Base-by-base conservation (phyloP, 1,284 basidiomycete genomes). In the Ceratobasidium papillatum region DNA sequence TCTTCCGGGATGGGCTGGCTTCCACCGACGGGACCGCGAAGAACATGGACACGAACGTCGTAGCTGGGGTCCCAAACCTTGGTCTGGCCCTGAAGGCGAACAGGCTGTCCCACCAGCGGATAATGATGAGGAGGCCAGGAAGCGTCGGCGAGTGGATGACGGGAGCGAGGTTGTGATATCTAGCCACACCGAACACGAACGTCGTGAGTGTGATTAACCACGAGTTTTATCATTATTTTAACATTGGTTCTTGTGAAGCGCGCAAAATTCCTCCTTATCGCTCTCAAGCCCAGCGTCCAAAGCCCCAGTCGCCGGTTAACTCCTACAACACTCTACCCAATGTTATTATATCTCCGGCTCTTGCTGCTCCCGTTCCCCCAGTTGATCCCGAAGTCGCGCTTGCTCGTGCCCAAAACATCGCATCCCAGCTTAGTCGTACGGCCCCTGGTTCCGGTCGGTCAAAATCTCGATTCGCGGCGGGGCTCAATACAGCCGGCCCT, bases 241-340 rank as follows among this genome's bases (percentile, higher is more conserved):
- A 62, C 19, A 43, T 62, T 25, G 12, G 17, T 7, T 27, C 32
- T 27, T 30, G 5, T 38, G n/a, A 34, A 72, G 69, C 69, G 51
- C 69, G 69, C 38, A 72, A 72, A 41, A 27, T 62, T n/a, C 69
- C 69, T 19, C 69, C n/a, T n/a, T n/a, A 72, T 34, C 43, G 34
- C 25, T 72, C 69, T 9, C 56, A 41, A 22, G 32, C 27, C 19
- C 69, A 62, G 45, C 58, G 43, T 14, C 58, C 30, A 2, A 62
- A 61, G 51, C 56, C 58, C 14, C 69, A 52, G 25, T 72, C 69
- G 8, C 69, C 69, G 2, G 45, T 72, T n/a, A 62, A 36, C 30
- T 49, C 32, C 19, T 61, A 62, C 32, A n/a, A 47, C 12, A 8
- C 56, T 38, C 27, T 62, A 19, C 58, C 69, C 38, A 61, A 68